A percentile compares a stretch with the other conserved stretches of the same genome.
Evolutionary conservation across 1,284 basidiomycete genomes (phyloP).

Genomic region (Fomes fomentarius): DNA sequence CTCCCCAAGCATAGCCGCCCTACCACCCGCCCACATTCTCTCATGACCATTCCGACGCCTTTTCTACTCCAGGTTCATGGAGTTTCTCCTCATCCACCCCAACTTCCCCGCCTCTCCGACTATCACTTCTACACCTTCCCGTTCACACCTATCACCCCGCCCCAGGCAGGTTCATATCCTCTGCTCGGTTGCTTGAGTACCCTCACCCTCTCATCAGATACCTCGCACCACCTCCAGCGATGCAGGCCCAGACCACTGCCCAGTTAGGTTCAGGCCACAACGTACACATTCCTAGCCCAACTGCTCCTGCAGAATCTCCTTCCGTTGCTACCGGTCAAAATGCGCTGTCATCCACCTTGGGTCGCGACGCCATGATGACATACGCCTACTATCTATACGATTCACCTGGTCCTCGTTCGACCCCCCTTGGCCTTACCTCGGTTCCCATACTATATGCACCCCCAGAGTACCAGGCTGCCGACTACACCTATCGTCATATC

Average conservation of each 20-base stretch:
- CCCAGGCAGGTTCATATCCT: neutral
- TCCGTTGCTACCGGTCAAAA: constrained; percentile 1
- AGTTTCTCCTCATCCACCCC: neutral
- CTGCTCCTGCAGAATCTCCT: neutral
- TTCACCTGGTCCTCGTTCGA: constrained; percentile 9
- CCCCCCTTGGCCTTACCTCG: constrained; percentile 25
- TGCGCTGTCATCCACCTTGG: constrained; percentile 20
- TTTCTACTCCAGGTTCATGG: neutral
- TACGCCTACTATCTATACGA: constrained; percentile 33
- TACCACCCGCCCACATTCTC: constrained; percentile 2
- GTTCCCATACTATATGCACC: constrained; percentile 17
- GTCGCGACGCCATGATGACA: constrained; percentile 31
- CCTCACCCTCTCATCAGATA: too few species aligned
- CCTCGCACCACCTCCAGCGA: too few species aligned
- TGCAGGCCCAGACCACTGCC: neutral
- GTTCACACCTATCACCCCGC: neutral
- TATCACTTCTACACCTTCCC: constrained; percentile 2
- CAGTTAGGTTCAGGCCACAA: neutral
- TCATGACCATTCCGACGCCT: constrained; percentile 10
- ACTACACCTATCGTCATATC: constrained; percentile 25
- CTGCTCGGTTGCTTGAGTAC: too few species aligned
- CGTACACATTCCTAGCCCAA: neutral
- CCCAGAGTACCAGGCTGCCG: constrained; percentile 4
- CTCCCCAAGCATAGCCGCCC: constrained; percentile 1
- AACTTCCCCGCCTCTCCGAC: constrained; percentile 9